phyloP scores from a whole-genome alignment of 345 rosid species.

The Barbarea vulgaris region DNA sequence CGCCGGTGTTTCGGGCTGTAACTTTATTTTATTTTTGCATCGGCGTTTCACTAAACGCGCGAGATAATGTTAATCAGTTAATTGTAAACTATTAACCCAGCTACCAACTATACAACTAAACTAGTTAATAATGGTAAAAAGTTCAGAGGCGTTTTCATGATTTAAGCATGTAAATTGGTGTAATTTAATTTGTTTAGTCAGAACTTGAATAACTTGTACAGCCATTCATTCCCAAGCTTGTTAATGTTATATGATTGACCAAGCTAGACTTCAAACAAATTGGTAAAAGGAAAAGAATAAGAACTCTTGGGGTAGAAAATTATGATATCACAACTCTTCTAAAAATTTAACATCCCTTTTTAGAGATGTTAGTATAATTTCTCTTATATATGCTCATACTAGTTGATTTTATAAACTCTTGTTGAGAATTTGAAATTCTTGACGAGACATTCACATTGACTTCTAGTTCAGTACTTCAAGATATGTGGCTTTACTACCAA shows the following conservation, averaged over 20 bases:
- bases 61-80: conserved; percentile 11
- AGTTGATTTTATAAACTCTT: not conserved
- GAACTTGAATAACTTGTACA: not conserved
- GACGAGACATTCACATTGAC: not conserved
- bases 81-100: conserved; percentile 7
- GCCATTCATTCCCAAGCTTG: not conserved
- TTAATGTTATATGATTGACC: too few relatives aligned
- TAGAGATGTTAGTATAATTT: too few relatives aligned
- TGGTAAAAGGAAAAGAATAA: not conserved
- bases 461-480: not conserved
- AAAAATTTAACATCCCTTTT: not conserved
- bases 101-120: conserved; percentile 7
- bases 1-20: conserved; percentile 35
- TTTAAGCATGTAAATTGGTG: not conserved
- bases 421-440: not conserved
- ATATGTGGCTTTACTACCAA: not conserved
- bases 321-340: not conserved
- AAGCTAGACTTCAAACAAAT: not conserved
- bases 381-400: not conserved
- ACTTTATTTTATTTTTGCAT: not conserved
- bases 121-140: not conserved
- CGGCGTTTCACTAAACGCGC: conserved; percentile 16
- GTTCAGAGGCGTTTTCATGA: conserved; percentile 16
- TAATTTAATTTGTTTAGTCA: not conserved
- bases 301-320: not conserved